Percentiles rank a stretch among this genome's conserved stretches.
Evolutionary conservation across 2,329 filamentous ascomycete species (phyloP).

Genomic region (Aspergillus sergii): DNA sequence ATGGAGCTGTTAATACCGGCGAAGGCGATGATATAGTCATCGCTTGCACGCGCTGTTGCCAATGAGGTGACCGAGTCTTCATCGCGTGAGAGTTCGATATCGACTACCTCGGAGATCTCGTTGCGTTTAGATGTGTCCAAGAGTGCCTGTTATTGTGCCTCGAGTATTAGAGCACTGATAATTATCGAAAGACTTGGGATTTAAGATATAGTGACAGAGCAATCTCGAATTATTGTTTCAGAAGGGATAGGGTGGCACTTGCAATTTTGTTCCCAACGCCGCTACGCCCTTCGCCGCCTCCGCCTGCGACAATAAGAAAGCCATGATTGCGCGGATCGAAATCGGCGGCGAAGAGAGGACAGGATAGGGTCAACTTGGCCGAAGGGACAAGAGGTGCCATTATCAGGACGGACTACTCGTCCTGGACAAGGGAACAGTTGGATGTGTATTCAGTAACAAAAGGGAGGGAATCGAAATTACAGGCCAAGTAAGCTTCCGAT

Average conservation of each 20-base stretch:
- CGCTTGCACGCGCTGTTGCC: conserved; percentile 66
- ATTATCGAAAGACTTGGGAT: background rate
- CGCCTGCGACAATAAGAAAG: conserved; percentile 79
- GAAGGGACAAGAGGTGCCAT: conserved; percentile 46
- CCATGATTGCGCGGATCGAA: conserved; percentile 80
- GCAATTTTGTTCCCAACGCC: conserved; percentile 88
- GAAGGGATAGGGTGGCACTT: conserved; percentile 37
- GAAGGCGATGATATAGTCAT: conserved; percentile 58
- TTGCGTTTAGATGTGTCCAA: conserved; percentile 70
- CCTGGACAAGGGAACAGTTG: conserved; percentile 10
- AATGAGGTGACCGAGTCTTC: conserved; percentile 90
- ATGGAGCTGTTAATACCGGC: conserved; percentile 84
- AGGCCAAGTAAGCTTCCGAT: background rate
- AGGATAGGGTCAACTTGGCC: conserved; percentile 70
- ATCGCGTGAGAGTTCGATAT: conserved; percentile 76
- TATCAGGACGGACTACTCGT: conserved; percentile 10
- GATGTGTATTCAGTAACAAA: conserved; percentile 3
- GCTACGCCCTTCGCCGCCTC: conserved; percentile 78
- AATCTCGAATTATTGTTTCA: background rate
- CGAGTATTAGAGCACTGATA: conserved; percentile 3
- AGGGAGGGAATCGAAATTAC: conserved; percentile 15
- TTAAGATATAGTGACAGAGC: background rate
- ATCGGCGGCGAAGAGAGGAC: conserved; percentile 83
- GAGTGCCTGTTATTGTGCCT: conserved; percentile 56
- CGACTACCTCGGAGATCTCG: conserved; percentile 66